phyloP scores from a whole-genome alignment of 192 early-diverging fungal genomes.

The Physocladia obscura region DNA sequence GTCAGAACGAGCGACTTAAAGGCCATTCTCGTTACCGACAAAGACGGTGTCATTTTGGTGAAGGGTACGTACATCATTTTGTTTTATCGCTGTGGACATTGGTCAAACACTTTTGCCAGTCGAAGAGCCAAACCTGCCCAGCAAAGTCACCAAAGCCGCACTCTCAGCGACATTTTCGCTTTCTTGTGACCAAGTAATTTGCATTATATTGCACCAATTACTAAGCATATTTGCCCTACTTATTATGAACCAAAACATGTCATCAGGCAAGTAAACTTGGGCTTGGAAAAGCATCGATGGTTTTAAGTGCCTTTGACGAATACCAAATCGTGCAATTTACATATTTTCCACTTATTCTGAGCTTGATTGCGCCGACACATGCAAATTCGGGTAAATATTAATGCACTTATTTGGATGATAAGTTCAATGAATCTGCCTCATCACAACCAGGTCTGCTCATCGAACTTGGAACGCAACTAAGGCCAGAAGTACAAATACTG shows the following conservation, averaged over 20 bases:
- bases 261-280: conserved; percentile 23
- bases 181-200: conserved; percentile 23
- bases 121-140: conserved; percentile 22
- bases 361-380: conserved; percentile 19
- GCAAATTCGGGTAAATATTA: conserved; percentile 18
- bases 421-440: not conserved
- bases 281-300: conserved; percentile 25
- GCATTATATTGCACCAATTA: too few relatives aligned
- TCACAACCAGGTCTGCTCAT: conserved; percentile 23
- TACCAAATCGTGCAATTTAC: conserved; percentile 30
- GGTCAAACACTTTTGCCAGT: not conserved
- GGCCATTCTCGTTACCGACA: conserved; percentile 26
- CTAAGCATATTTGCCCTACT: too few relatives aligned
- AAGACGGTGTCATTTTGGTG: conserved; percentile 27
- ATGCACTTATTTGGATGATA: not conserved
- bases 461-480: conserved; percentile 22
- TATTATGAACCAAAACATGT: too few relatives aligned
- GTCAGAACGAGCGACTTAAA: conserved; percentile 12
- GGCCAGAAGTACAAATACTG: too few relatives aligned
- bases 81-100: not conserved
- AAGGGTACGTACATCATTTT: conserved; percentile 2
- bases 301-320: conserved; percentile 29
- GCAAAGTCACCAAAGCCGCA: conserved; percentile 25
- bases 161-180: conserved; percentile 27
- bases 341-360: conserved; percentile 21